Evolutionary conservation across 768 basidiomycete genomes (phyloP).

Genomic region (Kwoniella europaea): DNA sequence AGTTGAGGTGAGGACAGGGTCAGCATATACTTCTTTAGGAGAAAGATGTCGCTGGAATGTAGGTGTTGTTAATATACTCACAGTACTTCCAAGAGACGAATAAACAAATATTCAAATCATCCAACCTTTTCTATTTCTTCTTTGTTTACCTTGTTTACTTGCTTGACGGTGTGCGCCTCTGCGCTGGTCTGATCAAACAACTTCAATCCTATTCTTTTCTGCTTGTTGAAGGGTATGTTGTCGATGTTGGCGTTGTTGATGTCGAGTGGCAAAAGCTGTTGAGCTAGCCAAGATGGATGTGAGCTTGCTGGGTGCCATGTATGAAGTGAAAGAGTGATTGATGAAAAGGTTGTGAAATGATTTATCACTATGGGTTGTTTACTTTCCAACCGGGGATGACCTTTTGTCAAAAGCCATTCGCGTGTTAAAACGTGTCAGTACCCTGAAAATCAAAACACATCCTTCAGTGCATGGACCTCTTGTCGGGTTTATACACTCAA

Average conservation of each 20-base stretch:
- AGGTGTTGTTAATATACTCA: not conserved
- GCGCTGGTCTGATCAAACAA: not conserved
- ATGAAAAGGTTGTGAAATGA: conserved; percentile 15
- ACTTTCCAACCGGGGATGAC: not conserved
- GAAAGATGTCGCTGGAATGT: no score
- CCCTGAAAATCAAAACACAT: conserved; percentile 28
- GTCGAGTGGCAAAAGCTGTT: conserved; percentile 7
- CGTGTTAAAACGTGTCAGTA: conserved; percentile 10
- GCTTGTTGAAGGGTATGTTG: not conserved
- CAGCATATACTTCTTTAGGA: not conserved
- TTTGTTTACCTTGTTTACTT: conserved; percentile 1
- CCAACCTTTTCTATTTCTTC: conserved; percentile 17
- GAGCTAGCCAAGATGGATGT: not conserved
- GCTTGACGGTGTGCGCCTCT: not conserved
- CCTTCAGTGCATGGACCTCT: not conserved
- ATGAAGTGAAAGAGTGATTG: not conserved
- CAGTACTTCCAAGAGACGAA: not conserved
- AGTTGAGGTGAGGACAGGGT: not conserved
- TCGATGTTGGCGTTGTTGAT: conserved; percentile 2
- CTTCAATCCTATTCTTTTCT: not conserved
- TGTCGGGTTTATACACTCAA: conserved; percentile 3
- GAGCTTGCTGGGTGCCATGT: not conserved
- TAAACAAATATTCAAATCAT: conserved; percentile 11
- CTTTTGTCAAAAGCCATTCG: conserved; percentile 17
- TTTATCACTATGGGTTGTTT: conserved; percentile 19